Evolutionary conservation across 441 rosid species (phyloP), one percentile per base, ranked within the genome.

Genomic region (Adansonia gregorii): DNA sequence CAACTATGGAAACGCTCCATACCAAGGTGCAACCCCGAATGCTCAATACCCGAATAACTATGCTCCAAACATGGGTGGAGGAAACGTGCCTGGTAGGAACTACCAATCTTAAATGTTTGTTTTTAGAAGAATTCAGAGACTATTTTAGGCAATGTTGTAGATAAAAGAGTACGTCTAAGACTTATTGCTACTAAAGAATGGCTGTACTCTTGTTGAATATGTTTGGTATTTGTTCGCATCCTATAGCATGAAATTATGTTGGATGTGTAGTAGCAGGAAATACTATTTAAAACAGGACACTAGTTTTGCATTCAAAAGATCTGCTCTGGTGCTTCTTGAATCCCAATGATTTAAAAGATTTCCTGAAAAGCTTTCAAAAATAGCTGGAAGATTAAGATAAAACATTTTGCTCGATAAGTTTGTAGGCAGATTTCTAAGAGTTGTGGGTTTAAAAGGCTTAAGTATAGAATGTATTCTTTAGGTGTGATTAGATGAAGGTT

Each of bases 11-110:
- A 82, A 73, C 19, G 51, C 49, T 46, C 63, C 86, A 20, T 67
- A 72, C 83, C 87, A 83, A 72, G 88, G 85, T 68, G 84, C 82
- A 10, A 67, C 82, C 56, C 84, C 82, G 31, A 86, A 85, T 84
- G 75, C 85, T 6, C 87, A 82, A 55, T 85, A 85, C 79, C 89
- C 79, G 79, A 84, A 85, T 78, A 79, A 78, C 75, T 83, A 86
- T 79, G 61, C 76, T 27, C 89, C 84, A 24, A 82, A 59, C 83
- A 77, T 87, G 64, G 88, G 80, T 64, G 84, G 43, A 20, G 78
- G 80, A 31, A 67, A 65, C 73, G 56, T 67, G 59, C 67, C 81
- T 0, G 79, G 83, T 79, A 77, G 88, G 27, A 86, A 86, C 54
- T 78, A 82, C 76, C 79, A 58, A 67, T 74, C 79, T 63, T 81